Percentiles rank a stretch among this genome's conserved stretches.
Conservation (phyloP, 2,329 filamentous ascomycete genomes). For the Talaromyces piceae region DNA sequence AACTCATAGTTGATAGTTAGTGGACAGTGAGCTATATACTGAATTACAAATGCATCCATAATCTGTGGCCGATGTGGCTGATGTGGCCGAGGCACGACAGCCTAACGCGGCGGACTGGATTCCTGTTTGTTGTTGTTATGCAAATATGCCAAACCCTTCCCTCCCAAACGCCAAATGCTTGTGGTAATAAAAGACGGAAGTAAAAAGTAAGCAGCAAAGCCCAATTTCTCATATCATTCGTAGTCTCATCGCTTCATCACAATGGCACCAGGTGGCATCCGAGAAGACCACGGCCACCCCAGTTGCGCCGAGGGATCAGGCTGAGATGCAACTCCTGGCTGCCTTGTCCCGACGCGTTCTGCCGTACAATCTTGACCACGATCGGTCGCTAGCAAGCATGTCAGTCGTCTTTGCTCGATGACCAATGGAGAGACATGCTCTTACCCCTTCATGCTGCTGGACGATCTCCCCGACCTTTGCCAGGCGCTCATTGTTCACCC, state of each 20-base stretch:
- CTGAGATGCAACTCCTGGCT: conserved; percentile 56
- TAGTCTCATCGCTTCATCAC: conserved; percentile 34
- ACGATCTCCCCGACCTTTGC: conserved; percentile 84
- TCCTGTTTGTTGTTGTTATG: neutral
- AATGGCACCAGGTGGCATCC: conserved; percentile 85
- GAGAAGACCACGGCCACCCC: conserved; percentile 83
- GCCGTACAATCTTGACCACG: conserved; percentile 58
- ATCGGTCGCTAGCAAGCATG: conserved; percentile 53
- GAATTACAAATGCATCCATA: neutral
- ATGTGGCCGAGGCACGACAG: neutral
- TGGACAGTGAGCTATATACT: neutral
- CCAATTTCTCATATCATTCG: neutral
- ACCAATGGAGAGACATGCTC: conserved; percentile 22
- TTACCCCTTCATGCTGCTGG: conserved; percentile 79
- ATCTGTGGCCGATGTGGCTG: too few relatives aligned
- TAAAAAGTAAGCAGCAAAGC: too few relatives aligned
- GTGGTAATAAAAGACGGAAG: neutral
- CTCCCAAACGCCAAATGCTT: neutral
- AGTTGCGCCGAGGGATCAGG: conserved; percentile 68
- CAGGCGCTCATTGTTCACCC: conserved; percentile 76
- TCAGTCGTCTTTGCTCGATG: neutral
- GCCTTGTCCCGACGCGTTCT: conserved; percentile 38
- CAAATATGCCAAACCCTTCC: neutral
- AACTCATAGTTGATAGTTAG: too few relatives aligned
- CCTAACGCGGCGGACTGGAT: neutral